Evolutionary conservation across 352 stramenopile genomes (phyloP), one percentile per base, ranked within the genome.

Genomic region (Phytopythium delawarense): DNA sequence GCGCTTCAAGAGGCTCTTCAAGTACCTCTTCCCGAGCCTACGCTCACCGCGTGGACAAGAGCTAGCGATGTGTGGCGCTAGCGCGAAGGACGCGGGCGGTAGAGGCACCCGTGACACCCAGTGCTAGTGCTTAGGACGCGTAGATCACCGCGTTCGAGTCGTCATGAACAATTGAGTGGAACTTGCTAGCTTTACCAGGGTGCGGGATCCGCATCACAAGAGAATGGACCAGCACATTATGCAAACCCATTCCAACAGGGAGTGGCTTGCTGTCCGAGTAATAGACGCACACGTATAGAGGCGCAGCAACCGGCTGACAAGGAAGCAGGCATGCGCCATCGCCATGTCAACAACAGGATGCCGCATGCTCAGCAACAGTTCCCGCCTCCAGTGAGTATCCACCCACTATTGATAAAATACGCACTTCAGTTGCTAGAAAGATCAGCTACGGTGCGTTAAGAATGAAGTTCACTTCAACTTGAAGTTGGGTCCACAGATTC

Each of bases 1-100:
- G 13, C 51, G 32, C 25, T 57, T 57, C 51, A 57, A 45, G 30
- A 39, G 20, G 18, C 51, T 57, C 3, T 57, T 57, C 32, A 57
- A 57, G 51, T 57, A 57, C 30, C 51, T 57, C 20, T 57, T 42
- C 32, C 51, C 51, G 30, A 4, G 3, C 11, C 51, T 57, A 1
- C 51, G 51, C 6, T 30, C 51, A 2, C 51, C 51, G 20, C 51
- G 51, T 6, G 51, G 18, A 28, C 32, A 20, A 4, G 51, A 57
- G 21, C 32, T 57, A 6, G 18, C 32, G 2, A 18, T 18, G 28
- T 42, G 25, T 18, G 20, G n/a, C n/a, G 20, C 45, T 12, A 51
- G n/a, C 12, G n/a, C 45, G 7, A 7, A 11, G 39, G 5, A 18
- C 9, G 42, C 15, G 18, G 42, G 35, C 42, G 9, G 42, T 28